These are phyloP conservation scores for Podila horticola DNA, from an alignment of 192 early-diverging fungal genomes.

Conservation along the genomic window DNA sequence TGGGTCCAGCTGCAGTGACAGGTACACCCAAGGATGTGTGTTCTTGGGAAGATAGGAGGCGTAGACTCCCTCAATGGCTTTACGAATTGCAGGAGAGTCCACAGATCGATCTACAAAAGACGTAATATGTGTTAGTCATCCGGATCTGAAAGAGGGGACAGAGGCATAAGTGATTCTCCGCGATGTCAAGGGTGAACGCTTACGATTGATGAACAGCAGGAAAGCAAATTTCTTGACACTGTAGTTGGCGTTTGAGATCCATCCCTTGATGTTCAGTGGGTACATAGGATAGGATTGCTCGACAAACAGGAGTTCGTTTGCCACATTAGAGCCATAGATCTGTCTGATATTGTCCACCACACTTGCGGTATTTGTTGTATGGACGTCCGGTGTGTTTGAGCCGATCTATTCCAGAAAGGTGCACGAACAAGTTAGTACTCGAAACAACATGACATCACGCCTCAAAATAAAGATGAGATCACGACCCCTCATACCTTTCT, in stretches of 20 bases:
- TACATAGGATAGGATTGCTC: slow-evolving; percentile 58
- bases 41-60: slow-evolving; percentile 84
- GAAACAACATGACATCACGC: no score
- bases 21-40: slow-evolving; percentile 90
- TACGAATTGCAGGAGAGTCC: slow-evolving; percentile 83
- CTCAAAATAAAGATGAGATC: neutral
- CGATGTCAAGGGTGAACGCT: neutral
- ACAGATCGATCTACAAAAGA: slow-evolving; percentile 79
- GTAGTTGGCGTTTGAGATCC: slow-evolving; percentile 90
- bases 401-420: slow-evolving; percentile 56
- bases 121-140: slow-evolving; percentile 9
- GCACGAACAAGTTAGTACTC: neutral
- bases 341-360: slow-evolving; percentile 83
- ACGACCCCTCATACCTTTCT: slow-evolving; percentile 73
- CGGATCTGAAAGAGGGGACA: neutral
- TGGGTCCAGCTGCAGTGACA: slow-evolving; percentile 88
- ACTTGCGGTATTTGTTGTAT: slow-evolving; percentile 69
- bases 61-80: slow-evolving; percentile 87
- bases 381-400: slow-evolving; percentile 79
- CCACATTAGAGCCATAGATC: slow-evolving; percentile 85
- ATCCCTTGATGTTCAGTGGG: slow-evolving; percentile 76
- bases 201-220: slow-evolving; percentile 96
- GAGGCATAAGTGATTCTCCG: neutral
- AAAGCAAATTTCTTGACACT: slow-evolving; percentile 86
- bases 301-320: slow-evolving; percentile 80